A percentile compares a stretch with the other conserved stretches of the same genome.
Conservation (phyloP, 108 stramenopile genomes). For the Cyclotella distinguenda region DNA sequence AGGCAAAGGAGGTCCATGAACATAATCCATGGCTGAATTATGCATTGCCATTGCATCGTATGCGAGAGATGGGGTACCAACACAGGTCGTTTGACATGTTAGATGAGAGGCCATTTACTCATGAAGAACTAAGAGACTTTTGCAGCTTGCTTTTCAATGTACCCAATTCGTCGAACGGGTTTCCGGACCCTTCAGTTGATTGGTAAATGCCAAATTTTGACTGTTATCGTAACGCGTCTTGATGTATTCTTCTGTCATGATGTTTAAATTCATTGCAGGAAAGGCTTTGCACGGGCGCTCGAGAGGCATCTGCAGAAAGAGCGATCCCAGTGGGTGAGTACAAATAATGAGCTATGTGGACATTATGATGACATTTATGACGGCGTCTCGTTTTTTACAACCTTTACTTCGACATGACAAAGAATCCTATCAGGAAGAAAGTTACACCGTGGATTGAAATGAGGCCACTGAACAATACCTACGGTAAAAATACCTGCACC, state of each 20-base stretch:
- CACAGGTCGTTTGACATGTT: conserved; percentile 81
- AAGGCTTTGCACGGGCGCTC: conserved; percentile 50
- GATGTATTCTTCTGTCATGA: neutral
- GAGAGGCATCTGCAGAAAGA: conserved; percentile 40
- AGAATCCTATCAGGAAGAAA: conserved; percentile 67
- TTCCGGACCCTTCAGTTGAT: conserved; percentile 70
- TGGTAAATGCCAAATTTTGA: conserved; percentile 34
- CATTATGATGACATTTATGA: neutral
- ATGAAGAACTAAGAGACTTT: conserved; percentile 70
- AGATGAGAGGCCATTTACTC: conserved; percentile 71
- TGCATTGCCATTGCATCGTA: conserved; percentile 75
- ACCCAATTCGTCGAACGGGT: conserved; percentile 41
- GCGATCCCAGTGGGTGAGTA: conserved; percentile 49
- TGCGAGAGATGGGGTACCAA: conserved; percentile 87
- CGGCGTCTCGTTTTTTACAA: neutral
- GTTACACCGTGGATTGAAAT: conserved; percentile 72
- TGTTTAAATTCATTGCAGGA: conserved; percentile 6
- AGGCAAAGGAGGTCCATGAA: conserved; percentile 79
- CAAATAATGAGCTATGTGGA: neutral
- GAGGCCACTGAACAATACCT: conserved; percentile 41
- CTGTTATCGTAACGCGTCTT: neutral
- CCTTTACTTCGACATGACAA: neutral
- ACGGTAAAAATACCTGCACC: conserved; percentile 8
- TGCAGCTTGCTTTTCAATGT: conserved; percentile 62
- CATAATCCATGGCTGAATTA: conserved; percentile 92